Evolutionary conservation across 768 basidiomycete genomes (phyloP).

Genomic region (Hericium rajendrae): DNA sequence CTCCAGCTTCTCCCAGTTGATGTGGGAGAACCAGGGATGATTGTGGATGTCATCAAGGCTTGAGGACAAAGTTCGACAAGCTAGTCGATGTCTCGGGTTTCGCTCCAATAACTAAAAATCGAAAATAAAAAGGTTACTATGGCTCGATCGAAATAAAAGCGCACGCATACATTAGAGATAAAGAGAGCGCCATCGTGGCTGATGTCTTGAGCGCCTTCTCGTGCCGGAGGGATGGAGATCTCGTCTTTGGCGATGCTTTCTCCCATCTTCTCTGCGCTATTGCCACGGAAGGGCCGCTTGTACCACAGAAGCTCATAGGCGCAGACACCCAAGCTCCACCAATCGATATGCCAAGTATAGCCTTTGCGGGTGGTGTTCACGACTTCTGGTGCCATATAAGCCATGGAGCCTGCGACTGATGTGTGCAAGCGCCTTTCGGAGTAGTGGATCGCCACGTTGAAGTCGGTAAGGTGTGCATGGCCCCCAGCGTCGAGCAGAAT

Average conservation of each 20-base stretch:
- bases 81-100: constrained; percentile 67
- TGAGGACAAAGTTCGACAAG: constrained; percentile 59
- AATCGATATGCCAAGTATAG: constrained; percentile 89
- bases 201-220: constrained; percentile 32
- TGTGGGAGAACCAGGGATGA: constrained; percentile 76
- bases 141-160: neutral
- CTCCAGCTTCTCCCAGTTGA: constrained; percentile 76
- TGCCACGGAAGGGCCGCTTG: constrained; percentile 77
- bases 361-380: constrained; percentile 63
- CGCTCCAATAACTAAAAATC: constrained; percentile 69
- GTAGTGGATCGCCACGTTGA: constrained; percentile 98
- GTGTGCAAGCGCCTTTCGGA: constrained; percentile 83
- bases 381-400: constrained; percentile 99
- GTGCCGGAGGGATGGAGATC: constrained; percentile 56
- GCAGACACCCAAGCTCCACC: constrained; percentile 92
- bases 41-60: constrained; percentile 70
- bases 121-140: neutral
- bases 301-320: constrained; percentile 85
- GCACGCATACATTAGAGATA: constrained; percentile 49
- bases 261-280: constrained; percentile 81
- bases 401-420: constrained; percentile 96
- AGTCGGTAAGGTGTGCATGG: constrained; percentile 95
- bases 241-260: constrained; percentile 76
- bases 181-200: constrained; percentile 59
- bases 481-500: constrained; percentile 89